Base-by-base conservation (phyloP, 192 early-diverging fungal species). In the Pecoramyces ruminantium region DNA sequence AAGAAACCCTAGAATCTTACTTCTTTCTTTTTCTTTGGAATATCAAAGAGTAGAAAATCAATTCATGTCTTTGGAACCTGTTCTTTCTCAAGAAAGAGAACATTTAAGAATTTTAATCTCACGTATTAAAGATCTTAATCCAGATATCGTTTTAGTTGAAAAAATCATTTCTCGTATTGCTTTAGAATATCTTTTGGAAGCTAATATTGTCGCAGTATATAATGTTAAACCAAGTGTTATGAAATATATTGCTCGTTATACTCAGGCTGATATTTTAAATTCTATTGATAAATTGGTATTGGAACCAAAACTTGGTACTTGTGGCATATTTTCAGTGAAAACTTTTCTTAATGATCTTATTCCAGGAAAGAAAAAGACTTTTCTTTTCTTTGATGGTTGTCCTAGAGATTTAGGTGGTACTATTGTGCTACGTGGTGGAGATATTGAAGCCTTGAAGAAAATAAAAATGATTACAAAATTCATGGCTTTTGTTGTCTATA, bases 211-310 rank as follows among this genome's bases (percentile, higher is more conserved):
- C 0, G 94, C 98, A 21, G 92, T 90, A 0, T 89, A 93, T 67
- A 94, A 94, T 79, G 94, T 99, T 34, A 98, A 97, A 81, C 87
- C 88, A 18, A 90, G 90, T 78, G 93, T 96, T n/a, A 91, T 97
- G 34, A 90, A 93, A 30, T 92, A 93, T 6, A 87, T 97, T 38
- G 94, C 96, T 0, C 89, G 96, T 21, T 95, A 94, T 79, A 96
- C 96, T 2, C 87, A 90, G 42, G 96, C 96, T 2, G 89, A 92
- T 38, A 87, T 97, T 29, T 92, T 98, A 17, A 85, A 90, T 0
- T 95, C 95, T 0, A 90, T 96, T 81, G 96, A 96, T 81, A 91
- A 93, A 80, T 88, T 97, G 15, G 87, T 90, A 78, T 83, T 87
- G 28, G 90, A 91, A 27, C 92, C 92, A n/a, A 87, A 88, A 21